A percentile compares a stretch with the other conserved stretches of the same genome.
Evolutionary conservation across 257 asterid species (phyloP).

Genomic region (Gentiana macrophylla): DNA sequence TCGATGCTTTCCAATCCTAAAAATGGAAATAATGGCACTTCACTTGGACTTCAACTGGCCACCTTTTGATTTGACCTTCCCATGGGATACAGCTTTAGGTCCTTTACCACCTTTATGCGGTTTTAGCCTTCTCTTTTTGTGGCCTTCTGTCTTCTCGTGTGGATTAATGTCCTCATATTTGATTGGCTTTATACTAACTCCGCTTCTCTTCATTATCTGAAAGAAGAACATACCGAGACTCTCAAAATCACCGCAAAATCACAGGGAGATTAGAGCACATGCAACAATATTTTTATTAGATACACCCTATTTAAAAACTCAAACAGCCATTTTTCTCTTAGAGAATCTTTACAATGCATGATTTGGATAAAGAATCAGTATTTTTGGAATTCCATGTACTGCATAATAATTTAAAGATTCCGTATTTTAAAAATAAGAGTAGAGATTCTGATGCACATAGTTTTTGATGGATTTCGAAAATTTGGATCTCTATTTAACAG

Average conservation of each 20-base stretch:
- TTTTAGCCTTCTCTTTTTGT: constrained; percentile 24
- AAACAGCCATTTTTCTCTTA: no score
- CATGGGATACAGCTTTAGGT: constrained; percentile 9
- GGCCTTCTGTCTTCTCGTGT: constrained; percentile 34
- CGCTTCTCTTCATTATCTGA: constrained; percentile 82
- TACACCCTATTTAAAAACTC: no score
- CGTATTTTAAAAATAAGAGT: no score
- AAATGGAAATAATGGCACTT: not conserved
- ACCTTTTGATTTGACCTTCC: constrained; percentile 6
- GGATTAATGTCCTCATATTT: constrained; percentile 44
- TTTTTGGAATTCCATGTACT: no score
- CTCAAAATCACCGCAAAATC: no score
- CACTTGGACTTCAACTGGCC: constrained; percentile 3
- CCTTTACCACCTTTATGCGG: constrained; percentile 17
- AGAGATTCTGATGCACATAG: no score
- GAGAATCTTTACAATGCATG: not conserved
- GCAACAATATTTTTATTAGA: no score
- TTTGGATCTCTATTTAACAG: no score
- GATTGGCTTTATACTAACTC: constrained; percentile 68
- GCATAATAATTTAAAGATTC: no score
- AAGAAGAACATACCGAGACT: not conserved
- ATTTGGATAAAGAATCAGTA: no score
- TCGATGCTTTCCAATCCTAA: no score
- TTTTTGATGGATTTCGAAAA: not conserved
- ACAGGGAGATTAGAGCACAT: no score